Evolutionary conservation across 768 basidiomycete species (phyloP).

Genomic region (Phanerochaete carnosa): DNA sequence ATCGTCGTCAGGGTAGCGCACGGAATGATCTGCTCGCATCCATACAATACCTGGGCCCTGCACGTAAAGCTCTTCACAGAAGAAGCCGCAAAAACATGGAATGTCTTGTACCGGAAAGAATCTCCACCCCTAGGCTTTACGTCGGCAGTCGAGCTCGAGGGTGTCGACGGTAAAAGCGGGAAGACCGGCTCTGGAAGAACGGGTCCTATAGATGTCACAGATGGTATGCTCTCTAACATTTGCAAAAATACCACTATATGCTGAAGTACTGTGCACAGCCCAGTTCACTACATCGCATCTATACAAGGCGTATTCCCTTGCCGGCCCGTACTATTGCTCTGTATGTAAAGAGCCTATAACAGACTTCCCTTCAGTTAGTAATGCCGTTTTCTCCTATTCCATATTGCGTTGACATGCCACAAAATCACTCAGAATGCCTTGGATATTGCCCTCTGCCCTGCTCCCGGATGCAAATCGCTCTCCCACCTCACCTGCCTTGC

Average conservation of each 20-base stretch:
- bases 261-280: conserved; percentile 30
- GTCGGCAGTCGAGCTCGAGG: conserved; percentile 54
- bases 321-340: conserved; percentile 42
- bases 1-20: conserved; percentile 46
- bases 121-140: conserved; percentile 53
- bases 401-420: background rate
- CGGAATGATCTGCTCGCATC: conserved; percentile 59
- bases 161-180: conserved; percentile 65
- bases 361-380: conserved; percentile 36
- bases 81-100: conserved; percentile 57
- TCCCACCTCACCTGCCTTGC: conserved; percentile 62
- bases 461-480: conserved; percentile 43
- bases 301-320: conserved; percentile 42
- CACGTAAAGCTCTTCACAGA: conserved; percentile 72
- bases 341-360: conserved; percentile 42
- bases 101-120: conserved; percentile 25
- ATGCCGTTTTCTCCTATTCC: conserved; percentile 19
- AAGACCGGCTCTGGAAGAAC: conserved; percentile 48
- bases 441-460: conserved; percentile 51
- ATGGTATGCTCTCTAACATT: conserved; percentile 52
- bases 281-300: conserved; percentile 47
- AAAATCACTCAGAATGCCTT: conserved; percentile 43
- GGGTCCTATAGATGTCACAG: conserved; percentile 55
- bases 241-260: background rate
- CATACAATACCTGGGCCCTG: conserved; percentile 72